phyloP scores from a whole-genome alignment of 2,329 filamentous ascomycete species.

The Fusarium sp. region DNA sequence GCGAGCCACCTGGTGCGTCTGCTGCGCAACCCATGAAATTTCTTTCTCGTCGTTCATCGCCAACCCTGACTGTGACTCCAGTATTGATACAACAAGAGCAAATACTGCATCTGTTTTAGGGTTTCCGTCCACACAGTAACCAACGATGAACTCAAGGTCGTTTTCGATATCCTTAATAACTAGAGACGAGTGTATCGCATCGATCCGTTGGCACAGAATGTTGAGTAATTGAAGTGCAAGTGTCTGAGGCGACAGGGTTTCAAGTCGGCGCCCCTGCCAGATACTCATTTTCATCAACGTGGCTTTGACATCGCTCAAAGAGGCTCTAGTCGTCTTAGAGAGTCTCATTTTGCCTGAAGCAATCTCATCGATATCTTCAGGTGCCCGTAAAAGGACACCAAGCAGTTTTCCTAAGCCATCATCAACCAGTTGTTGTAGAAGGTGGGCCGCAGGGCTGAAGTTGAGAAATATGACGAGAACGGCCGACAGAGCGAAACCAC shows the following conservation, averaged over 20 bases:
- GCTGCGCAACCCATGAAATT: conserved; percentile 44
- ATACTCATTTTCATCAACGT: conserved; percentile 66
- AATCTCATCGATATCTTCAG: conserved; percentile 70
- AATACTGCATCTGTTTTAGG: conserved; percentile 55
- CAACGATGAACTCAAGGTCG: conserved; percentile 47
- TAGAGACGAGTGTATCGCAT: conserved; percentile 48
- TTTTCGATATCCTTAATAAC: conserved; percentile 50
- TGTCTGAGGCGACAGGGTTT: conserved; percentile 70
- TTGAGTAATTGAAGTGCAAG: conserved; percentile 75
- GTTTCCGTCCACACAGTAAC: conserved; percentile 36
- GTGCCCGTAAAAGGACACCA: conserved; percentile 64
- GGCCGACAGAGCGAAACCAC: conserved; percentile 73
- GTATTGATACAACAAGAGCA: conserved; percentile 58
- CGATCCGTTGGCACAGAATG: conserved; percentile 49
- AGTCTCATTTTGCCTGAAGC: conserved; percentile 76
- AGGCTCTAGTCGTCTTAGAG: conserved; percentile 72
- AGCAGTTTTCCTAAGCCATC: conserved; percentile 70
- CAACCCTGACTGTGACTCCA: conserved; percentile 54
- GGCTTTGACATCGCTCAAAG: conserved; percentile 67
- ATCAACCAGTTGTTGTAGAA: conserved; percentile 68
- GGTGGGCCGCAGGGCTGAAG: conserved; percentile 70
- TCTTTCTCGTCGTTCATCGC: conserved; percentile 42
- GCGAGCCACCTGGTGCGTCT: conserved; percentile 49
- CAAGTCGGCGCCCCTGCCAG: conserved; percentile 69
- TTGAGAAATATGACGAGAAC: conserved; percentile 73